Evolutionary conservation across 2,329 filamentous ascomycete genomes (phyloP).

Genomic region (Fusarium sp.): DNA sequence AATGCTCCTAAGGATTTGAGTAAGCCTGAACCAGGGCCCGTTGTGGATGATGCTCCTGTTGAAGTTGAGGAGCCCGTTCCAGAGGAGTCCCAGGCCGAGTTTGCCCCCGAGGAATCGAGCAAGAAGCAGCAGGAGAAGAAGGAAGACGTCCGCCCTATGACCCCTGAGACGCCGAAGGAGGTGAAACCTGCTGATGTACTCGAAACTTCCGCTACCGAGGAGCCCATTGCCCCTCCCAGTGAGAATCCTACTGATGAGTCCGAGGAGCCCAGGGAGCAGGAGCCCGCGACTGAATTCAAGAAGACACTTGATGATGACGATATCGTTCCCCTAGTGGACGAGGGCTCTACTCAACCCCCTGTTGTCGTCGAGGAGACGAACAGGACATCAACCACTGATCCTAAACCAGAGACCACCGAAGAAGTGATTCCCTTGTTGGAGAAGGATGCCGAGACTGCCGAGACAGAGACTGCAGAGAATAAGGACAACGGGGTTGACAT

Average conservation of each 20-base stretch:
- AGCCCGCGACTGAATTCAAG: not conserved
- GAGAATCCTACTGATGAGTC: not conserved
- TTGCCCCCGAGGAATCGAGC: slow-evolving; percentile 1
- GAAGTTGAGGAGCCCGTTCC: slow-evolving; percentile 21
- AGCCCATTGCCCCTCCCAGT: slow-evolving; percentile 11
- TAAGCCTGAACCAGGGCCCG: slow-evolving; percentile 3
- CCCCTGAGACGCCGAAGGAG: slow-evolving; percentile 4
- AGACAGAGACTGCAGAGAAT: slow-evolving; percentile 4
- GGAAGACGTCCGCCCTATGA: not conserved
- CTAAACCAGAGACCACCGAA: not conserved
- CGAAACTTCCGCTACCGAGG: slow-evolving; percentile 17
- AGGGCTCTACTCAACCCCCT: slow-evolving; percentile 12
- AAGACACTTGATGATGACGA: slow-evolving; percentile 8
- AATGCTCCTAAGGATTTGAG: not conserved
- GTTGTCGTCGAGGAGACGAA: slow-evolving; percentile 16
- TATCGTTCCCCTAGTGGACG: slow-evolving; percentile 21
- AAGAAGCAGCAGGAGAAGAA: not conserved
- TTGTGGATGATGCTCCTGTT: slow-evolving; percentile 17
- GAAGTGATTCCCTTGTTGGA: slow-evolving; percentile 23
- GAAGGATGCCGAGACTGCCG: slow-evolving; percentile 8
- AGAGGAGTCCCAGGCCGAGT: slow-evolving; percentile 8
- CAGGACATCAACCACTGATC: slow-evolving; percentile 1
- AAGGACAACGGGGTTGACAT: slow-evolving; percentile 1
- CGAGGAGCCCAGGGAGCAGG: slow-evolving; percentile 1
- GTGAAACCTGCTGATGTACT: not conserved